phyloP scores from a whole-genome alignment of 129 eudicot genomes.

The Artemisia argyi region DNA sequence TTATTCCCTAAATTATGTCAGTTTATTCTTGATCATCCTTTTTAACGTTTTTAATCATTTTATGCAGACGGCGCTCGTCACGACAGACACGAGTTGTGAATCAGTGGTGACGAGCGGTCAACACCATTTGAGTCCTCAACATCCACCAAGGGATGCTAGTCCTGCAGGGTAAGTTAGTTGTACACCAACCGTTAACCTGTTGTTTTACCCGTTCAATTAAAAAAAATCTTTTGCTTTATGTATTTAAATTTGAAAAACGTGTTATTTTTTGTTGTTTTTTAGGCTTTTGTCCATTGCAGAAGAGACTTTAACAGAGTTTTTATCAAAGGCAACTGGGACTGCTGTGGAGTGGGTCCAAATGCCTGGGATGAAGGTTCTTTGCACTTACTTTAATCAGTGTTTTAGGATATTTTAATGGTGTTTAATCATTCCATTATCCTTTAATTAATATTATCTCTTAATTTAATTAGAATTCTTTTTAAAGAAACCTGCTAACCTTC shows the following conservation, averaged over 20 bases:
- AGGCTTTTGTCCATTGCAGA: constrained; percentile 91
- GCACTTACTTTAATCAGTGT: constrained; percentile 24
- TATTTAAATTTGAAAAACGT: constrained; percentile 23
- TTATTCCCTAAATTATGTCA: background rate
- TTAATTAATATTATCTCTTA: constrained; percentile 35
- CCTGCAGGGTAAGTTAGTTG: constrained; percentile 71
- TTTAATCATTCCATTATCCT: constrained; percentile 36
- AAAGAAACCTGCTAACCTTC: constrained; percentile 49
- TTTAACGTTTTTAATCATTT: constrained; percentile 2
- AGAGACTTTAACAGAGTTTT: constrained; percentile 93
- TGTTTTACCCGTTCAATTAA: background rate
- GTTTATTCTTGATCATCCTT: constrained; percentile 3
- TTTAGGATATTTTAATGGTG: constrained; percentile 17
- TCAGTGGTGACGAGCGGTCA: constrained; percentile 89
- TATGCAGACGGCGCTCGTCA: constrained; percentile 59
- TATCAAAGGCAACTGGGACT: constrained; percentile 92
- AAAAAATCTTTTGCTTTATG: constrained; percentile 8
- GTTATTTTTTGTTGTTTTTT: constrained; percentile 41
- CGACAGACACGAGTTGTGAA: constrained; percentile 79
- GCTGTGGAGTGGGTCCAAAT: constrained; percentile 95
- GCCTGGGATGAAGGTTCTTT: constrained; percentile 95
- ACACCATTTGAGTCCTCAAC: constrained; percentile 69
- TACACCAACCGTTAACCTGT: background rate
- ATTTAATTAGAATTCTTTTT: constrained; percentile 30
- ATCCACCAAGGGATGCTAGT: constrained; percentile 79